Conservation (phyloP, 2,329 filamentous ascomycete genomes). For the Pseudogymnoascus sp. region DNA sequence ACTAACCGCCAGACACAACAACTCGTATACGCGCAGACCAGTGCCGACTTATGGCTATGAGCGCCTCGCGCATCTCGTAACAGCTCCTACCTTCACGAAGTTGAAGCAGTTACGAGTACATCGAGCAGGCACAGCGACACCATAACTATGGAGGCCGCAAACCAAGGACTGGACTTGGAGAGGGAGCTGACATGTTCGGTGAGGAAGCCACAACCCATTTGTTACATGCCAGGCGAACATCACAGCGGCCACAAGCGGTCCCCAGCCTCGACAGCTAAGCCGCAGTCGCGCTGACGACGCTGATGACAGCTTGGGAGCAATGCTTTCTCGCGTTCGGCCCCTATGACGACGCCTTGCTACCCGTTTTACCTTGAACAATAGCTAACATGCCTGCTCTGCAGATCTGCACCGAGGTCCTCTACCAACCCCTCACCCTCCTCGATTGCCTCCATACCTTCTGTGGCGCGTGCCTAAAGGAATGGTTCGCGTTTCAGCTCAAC, state of each 20-base stretch:
- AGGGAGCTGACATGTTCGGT: constrained; percentile 94
- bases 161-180: constrained; percentile 62
- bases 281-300: not conserved
- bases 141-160: constrained; percentile 41
- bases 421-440: constrained; percentile 81
- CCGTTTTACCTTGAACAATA: constrained; percentile 11
- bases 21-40: not conserved
- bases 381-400: constrained; percentile 31
- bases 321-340: not conserved
- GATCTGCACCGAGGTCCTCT: constrained; percentile 95
- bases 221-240: not conserved
- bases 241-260: constrained; percentile 8
- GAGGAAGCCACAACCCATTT: constrained; percentile 35
- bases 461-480: constrained; percentile 89
- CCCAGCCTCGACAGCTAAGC: constrained; percentile 6
- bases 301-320: not conserved
- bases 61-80: not conserved
- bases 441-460: constrained; percentile 96
- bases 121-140: not conserved
- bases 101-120: not conserved
- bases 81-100: not conserved
- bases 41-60: constrained; percentile 4
- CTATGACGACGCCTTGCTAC: not conserved
- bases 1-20: constrained; percentile 9
- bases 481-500: constrained; percentile 68